These are phyloP conservation scores for Globisporangium spiculum DNA, from an alignment of 352 stramenopile genomes.

Conservation along the genomic window DNA sequence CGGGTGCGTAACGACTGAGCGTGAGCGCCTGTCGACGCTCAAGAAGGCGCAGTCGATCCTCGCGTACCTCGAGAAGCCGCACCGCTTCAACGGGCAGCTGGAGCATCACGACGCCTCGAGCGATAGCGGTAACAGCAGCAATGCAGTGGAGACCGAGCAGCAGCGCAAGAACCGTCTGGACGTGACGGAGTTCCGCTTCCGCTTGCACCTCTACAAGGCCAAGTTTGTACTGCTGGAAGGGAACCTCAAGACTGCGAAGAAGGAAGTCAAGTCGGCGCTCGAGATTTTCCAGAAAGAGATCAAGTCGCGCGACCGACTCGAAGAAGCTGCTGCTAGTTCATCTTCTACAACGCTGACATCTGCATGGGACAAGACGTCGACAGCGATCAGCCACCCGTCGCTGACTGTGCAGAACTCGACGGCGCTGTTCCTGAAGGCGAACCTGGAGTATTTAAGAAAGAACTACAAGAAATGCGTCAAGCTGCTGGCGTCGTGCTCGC, in stretches of 20 bases:
- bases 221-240: slow-evolving; percentile 88
- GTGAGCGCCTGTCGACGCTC: slow-evolving; percentile 54
- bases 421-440: slow-evolving; percentile 90
- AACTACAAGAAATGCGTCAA: slow-evolving; percentile 95
- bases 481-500: slow-evolving; percentile 87
- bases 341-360: slow-evolving; percentile 12
- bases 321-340: slow-evolving; percentile 20
- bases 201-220: slow-evolving; percentile 90
- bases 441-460: slow-evolving; percentile 92
- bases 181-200: slow-evolving; percentile 88
- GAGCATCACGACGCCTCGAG: slow-evolving; percentile 38
- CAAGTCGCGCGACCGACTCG: slow-evolving; percentile 40
- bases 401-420: slow-evolving; percentile 86
- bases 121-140: slow-evolving; percentile 27
- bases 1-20: slow-evolving; percentile 79
- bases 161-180: slow-evolving; percentile 62
- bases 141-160: slow-evolving; percentile 39
- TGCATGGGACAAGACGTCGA: slow-evolving; percentile 67
- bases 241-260: slow-evolving; percentile 89
- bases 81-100: slow-evolving; percentile 84
- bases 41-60: slow-evolving; percentile 88
- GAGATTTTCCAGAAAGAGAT: slow-evolving; percentile 94
- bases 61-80: slow-evolving; percentile 88
- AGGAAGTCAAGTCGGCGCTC: slow-evolving; percentile 91
- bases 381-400: slow-evolving; percentile 70